phyloP scores from a whole-genome alignment of 768 basidiomycete species.

The Daedaleopsis nitida region DNA sequence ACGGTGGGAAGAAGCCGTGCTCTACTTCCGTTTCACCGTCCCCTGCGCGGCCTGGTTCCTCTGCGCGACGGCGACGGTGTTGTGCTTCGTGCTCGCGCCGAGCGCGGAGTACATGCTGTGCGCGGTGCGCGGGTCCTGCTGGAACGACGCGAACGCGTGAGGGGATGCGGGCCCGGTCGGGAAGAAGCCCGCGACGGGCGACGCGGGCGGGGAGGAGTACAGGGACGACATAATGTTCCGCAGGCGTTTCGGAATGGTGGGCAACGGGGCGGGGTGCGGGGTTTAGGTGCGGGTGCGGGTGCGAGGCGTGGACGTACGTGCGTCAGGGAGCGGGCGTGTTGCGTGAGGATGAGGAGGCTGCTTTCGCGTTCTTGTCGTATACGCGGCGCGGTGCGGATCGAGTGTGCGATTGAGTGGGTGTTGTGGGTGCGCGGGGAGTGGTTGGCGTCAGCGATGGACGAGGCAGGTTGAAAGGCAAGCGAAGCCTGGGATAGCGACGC shows the following conservation, averaged over 20 bases:
- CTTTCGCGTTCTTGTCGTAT: not conserved
- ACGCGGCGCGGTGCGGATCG: no score
- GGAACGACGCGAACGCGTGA: constrained; percentile 38
- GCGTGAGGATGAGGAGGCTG: not conserved
- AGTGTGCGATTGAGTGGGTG: not conserved
- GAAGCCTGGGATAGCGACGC: constrained; percentile 11
- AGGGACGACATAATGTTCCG: constrained; percentile 32
- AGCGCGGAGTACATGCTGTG: constrained; percentile 35
- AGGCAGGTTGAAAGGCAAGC: constrained; percentile 3
- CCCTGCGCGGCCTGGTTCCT: not conserved
- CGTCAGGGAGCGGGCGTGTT: not conserved
- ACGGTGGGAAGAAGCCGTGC: no score
- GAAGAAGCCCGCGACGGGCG: constrained; percentile 34
- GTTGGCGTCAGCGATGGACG: not conserved
- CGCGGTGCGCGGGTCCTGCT: constrained; percentile 35
- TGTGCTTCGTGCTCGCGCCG: constrained; percentile 10
- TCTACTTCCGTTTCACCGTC: constrained; percentile 11
- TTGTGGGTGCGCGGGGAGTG: not conserved
- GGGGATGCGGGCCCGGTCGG: constrained; percentile 35
- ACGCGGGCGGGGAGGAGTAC: constrained; percentile 28
- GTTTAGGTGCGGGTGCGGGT: not conserved
- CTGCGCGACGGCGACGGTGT: constrained; percentile 1
- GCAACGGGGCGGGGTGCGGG: not conserved
- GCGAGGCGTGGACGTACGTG: not conserved
- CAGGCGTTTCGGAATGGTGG: not conserved